Evolutionary conservation across 75 land plant genomes (phyloP), one percentile per base, ranked within the genome.

Genomic region (Pinus taeda): DNA sequence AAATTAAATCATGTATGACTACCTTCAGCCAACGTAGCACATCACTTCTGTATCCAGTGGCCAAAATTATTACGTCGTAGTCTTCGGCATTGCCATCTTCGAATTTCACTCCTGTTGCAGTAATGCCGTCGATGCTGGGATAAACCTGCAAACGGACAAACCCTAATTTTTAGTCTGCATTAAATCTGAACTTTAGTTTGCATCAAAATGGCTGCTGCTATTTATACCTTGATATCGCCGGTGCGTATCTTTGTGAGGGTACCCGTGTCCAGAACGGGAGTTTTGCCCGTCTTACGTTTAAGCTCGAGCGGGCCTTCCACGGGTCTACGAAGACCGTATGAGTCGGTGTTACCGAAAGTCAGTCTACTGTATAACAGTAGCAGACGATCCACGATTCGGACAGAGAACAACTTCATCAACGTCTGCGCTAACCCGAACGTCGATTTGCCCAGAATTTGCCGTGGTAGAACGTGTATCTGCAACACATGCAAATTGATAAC

Each of bases 231-330:
- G 63, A 90, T 84, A 4, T 88, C 66, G 49, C 94, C 88, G 20
- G 30, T 59, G 55, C 79, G 78, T 22, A 90, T 88, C 82, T 82
- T 83, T 0, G 33, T 75, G 17, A 92, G 22, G 9, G 92, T 80
- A 3, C 94, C 94, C 45, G 84, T 85, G 39, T 92, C 94, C 56
- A 92, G 80, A 6, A 84, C 82, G 0, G 94, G 88, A 22, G 88
- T 77, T 73, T 60, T 49, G 0, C 88, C 90, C 0, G 75, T 76
- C 3, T 62, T 77, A 0, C 0, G 15, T 78, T 92, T 92, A 60
- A 77, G 71, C 39, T 57, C 26, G 36, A 92, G 76, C 0, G 94
- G 94, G 1, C 94, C 94, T 56, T 66, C 60, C 11, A 57, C 60
- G 1, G 94, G 94, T 39, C 83, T 59, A 8, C 1, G 4, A 5